Base-by-base conservation (phyloP, 768 basidiomycete species). In the Heimioporus sp. region DNA sequence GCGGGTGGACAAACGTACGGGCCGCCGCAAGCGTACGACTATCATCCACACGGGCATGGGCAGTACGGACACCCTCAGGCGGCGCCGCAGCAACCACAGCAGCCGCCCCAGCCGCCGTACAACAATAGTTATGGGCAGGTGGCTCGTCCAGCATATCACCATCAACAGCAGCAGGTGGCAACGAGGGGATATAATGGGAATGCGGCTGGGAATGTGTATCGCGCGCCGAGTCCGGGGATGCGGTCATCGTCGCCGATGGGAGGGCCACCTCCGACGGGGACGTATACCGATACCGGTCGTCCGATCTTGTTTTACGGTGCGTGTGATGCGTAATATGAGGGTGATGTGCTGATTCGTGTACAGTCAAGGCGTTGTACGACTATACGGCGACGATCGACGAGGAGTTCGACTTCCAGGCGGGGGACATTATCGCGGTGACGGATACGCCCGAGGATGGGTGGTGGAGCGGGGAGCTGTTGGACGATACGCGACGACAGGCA, bases 391-490 rank as follows among this genome's bases (percentile, higher is more conserved):
- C 87, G 11, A 90, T 88, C 55, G 86, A 90, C 2, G 92, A 95
- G 64, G 96, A 98, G 72, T 98, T 98, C 68, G 90, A 95, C 67
- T 98, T 98, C 83, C 91, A 94, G 65, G 76, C 85, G 19, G 92
- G 90, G 3, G 96, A 98, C 70, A 90, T 97, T 57, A 97, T 98
- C 57, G 95, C 94, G 8, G 95, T 98, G 10, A 95, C 91, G 0
- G 80, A 85, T 19, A 96, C 93, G 7, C 93, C 93, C 5, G 93
- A 94, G 61, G 95, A 97, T 62, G 96, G 96, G 1, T 98, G 96
- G 96, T 98, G 95, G 96, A 89, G 85, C 50, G 96, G 96, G 20
- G 86, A 89, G 60, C 69, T 92, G 52, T 71, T 92, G n/a, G 87
- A 90, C 55, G 88, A 91, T 59, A 75, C 76, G 30, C 72, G 91